Percentiles rank a stretch among this genome's conserved stretches.
Evolutionary conservation across 495 filamentous ascomycete genomes (phyloP).

Genomic region (Pseudomonodictys pantanalensis): DNA sequence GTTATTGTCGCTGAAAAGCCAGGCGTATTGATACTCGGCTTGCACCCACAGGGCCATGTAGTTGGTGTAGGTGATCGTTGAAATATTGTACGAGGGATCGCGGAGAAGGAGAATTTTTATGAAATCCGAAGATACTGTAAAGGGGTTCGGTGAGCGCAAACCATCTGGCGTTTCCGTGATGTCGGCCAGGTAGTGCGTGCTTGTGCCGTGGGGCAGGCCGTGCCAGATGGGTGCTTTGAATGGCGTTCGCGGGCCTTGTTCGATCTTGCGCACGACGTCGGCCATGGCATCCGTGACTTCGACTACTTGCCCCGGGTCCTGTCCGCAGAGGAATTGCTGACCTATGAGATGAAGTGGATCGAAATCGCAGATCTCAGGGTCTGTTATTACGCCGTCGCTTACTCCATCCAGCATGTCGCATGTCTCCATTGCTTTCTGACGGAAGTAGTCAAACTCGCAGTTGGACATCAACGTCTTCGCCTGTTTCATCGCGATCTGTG

Average conservation of each 20-base stretch:
- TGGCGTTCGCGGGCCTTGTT: conserved; percentile 28
- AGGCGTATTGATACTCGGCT: conserved; percentile 35
- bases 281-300: conserved; percentile 18
- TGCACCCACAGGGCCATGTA: conserved; percentile 34
- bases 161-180: conserved; percentile 2
- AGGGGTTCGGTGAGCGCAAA: conserved; percentile 7
- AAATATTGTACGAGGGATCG: conserved; percentile 26
- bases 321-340: conserved; percentile 29
- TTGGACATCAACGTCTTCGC: conserved; percentile 9
- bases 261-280: conserved; percentile 30
- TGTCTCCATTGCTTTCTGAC: conserved; percentile 30
- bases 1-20: conserved; percentile 41
- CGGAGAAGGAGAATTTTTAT: conserved; percentile 28
- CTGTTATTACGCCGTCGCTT: conserved; percentile 42
- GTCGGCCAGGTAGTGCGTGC: neutral
- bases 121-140: conserved; percentile 20
- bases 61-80: conserved; percentile 15
- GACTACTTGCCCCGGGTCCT: conserved; percentile 16
- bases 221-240: conserved; percentile 21
- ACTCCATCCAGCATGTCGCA: conserved; percentile 47
- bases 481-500: conserved; percentile 31
- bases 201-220: conserved; percentile 26
- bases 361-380: conserved; percentile 42
- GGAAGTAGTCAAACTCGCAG: conserved; percentile 36
- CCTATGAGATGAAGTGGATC: conserved; percentile 41